Percentiles rank a stretch among this genome's conserved stretches.
Conservation (phyloP, 1,139 yeast genomes). For the Casaregolazyma lundiana region DNA sequence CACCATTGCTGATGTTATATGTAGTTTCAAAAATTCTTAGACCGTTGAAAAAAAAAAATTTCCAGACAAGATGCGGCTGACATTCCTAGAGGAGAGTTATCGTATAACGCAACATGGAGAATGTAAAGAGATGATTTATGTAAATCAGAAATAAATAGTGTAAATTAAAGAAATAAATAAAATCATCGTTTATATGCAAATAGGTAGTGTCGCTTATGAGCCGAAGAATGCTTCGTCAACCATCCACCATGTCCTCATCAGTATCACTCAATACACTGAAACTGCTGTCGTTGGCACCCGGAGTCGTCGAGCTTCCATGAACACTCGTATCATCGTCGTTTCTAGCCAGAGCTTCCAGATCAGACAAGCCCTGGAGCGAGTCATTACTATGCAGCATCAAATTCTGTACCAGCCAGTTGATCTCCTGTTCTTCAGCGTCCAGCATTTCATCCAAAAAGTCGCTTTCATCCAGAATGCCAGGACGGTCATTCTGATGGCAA, state of each 20-base stretch:
- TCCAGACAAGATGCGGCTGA: background rate
- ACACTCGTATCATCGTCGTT: background rate
- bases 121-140: too few species aligned
- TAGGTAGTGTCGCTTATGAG: too few species aligned
- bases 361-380: background rate
- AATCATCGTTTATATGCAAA: background rate
- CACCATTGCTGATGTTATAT: background rate
- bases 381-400: slow-evolving; percentile 5
- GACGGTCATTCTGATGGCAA: slow-evolving; percentile 9
- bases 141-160: background rate
- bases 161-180: background rate
- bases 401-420: slow-evolving; percentile 11
- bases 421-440: slow-evolving; percentile 18
- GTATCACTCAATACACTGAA: slow-evolving; percentile 1
- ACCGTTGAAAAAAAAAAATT: background rate
- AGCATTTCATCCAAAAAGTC: slow-evolving; percentile 20
- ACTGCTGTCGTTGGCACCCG: background rate
- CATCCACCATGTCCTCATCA: slow-evolving; percentile 7
- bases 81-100: too few species aligned
- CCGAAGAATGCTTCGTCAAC: background rate
- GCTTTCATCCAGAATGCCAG: slow-evolving; percentile 15
- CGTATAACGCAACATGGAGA: too few species aligned
- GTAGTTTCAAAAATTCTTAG: background rate
- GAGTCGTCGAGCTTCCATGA: slow-evolving; percentile 6
- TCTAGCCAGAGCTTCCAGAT: background rate